Base-by-base conservation (phyloP, 441 rosid genomes). In the Populus trichocarpa region DNA sequence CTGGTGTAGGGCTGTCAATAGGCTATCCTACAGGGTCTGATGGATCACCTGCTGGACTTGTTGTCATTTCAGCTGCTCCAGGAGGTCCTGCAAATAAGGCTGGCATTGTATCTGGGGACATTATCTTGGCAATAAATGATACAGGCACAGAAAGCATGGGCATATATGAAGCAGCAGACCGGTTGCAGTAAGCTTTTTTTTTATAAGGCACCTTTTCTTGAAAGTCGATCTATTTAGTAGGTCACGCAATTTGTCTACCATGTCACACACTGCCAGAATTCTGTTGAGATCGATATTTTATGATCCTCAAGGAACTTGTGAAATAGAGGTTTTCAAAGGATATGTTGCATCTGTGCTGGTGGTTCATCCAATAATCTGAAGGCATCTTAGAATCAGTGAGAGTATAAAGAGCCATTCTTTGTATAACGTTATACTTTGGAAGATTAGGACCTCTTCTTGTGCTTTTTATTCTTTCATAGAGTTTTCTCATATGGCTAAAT, bases 11-110 rank as follows among this genome's bases (percentile, higher is more conserved):
- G 70, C 81, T 96, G 69, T 94, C 99, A 9, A 96, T 96, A 78
- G 98, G 99, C 72, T 94, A 94, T 83, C 97, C 97, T 8, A 75
- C 87, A 64, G 85, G 71, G 33, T 87, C 88, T 67, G 88, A 87
- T 79, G 92, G 83, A 65, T 79, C 94, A 75, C 74, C 86, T 50
- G 73, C 84, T 69, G 99, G 99, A 77, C 94, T 94, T 46, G 71
- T 90, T 80, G 96, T 96, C 76, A 89, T 96, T 81, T 94, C 99
- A 75, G 88, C 99, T 69, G 73, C 97, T 83, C 92, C 97, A 4
- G 98, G 96, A 59, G 98, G 99, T 82, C 99, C 99, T 67, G 99
- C 99, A 59, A 77, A 85, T 73, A 92, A 87, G 68, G 96, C 98
- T 75, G 99, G 98, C 77, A 76, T 96, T 77, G 78, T 78, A 73